Base-by-base conservation (phyloP, 2,329 filamentous ascomycete genomes). In the Fusarium keratoplasticum region DNA sequence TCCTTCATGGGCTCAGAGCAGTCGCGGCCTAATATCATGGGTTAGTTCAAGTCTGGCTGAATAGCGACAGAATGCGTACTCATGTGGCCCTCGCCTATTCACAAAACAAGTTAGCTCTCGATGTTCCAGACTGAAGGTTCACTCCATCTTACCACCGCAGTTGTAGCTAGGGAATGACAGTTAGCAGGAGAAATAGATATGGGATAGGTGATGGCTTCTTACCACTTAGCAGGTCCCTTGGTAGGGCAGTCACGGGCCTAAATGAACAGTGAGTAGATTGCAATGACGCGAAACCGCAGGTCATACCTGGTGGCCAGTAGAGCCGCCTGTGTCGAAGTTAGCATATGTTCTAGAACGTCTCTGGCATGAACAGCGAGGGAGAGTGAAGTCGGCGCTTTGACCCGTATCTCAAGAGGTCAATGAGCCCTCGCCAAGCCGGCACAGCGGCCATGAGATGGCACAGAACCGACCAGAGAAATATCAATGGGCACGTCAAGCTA, bases 1-100 rank as follows among this genome's bases (percentile, higher is more conserved):
- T 98, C 95, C 89, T 97, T 97, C 80, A 94, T 91, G 70, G 95
- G 93, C 83, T 94, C 91, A 73, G 93, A 92, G 89, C 96, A 98
- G 83, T 98, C 96, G 84, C 95, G 94, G 89, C 93, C 92, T 93
- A 36, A n/a, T n/a, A 14, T 36, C 72, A n/a, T 18, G 40, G 60
- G 50, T 79, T 64, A 80, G 73, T 20, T 18, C 42, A 36, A 16
- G 13, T 33, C 13, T 16, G 27, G 14, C n/a, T 16, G 20, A 9
- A 29, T 27, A 2, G 42, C 14, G 6, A 18, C 29, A n/a, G 50
- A n/a, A 66, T 61, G 87, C 91, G 86, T 88, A 94, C 92, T 94
- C 85, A 96, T 92, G 84, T 96, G 94, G 77, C 94, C 94, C 86
- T 90, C 88, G 80, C 84, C 86, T 86, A 20, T 75, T 74, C 74